A percentile compares a stretch with the other conserved stretches of the same genome.
Evolutionary conservation across 441 rosid species (phyloP).

Genomic region (Corymbia citriodora): DNA sequence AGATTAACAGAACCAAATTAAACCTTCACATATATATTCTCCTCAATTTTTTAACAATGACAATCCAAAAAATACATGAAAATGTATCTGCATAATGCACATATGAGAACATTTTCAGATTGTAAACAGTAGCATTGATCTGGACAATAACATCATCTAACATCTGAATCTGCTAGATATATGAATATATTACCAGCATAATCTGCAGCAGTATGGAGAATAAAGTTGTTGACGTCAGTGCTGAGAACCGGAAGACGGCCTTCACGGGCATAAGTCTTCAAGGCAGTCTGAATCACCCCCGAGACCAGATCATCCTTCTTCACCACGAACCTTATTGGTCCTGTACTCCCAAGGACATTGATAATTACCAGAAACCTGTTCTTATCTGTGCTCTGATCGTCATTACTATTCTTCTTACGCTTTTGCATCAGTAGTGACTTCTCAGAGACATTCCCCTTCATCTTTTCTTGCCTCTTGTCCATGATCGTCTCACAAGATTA

Average conservation of each 20-base stretch:
- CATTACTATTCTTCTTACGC: slow-evolving; percentile 5
- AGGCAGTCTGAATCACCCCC: slow-evolving; percentile 29
- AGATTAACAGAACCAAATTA: background rate
- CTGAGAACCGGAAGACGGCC: slow-evolving; percentile 49
- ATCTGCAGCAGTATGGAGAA: slow-evolving; percentile 26
- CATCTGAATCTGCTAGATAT: background rate
- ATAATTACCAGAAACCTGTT: slow-evolving; percentile 32
- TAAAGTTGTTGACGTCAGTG: slow-evolving; percentile 22
- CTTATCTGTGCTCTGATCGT: slow-evolving; percentile 9
- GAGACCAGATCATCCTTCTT: slow-evolving; percentile 34
- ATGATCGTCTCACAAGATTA: background rate
- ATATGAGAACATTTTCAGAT: background rate
- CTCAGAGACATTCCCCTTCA: slow-evolving; percentile 3
- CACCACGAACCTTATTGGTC: slow-evolving; percentile 45
- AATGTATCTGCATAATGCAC: background rate
- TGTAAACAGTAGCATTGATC: background rate
- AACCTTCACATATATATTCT: background rate
- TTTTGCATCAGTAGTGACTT: background rate
- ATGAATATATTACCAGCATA: slow-evolving; percentile 30
- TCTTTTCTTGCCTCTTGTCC: background rate
- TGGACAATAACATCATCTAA: background rate
- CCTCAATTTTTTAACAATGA: background rate
- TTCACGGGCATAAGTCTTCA: slow-evolving; percentile 46
- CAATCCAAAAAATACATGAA: background rate
- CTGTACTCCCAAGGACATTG: slow-evolving; percentile 51